Evolutionary conservation across 2,329 filamentous ascomycete genomes (phyloP), one percentile per base, ranked within the genome.

Genomic region (Stylonectria norvegica): DNA sequence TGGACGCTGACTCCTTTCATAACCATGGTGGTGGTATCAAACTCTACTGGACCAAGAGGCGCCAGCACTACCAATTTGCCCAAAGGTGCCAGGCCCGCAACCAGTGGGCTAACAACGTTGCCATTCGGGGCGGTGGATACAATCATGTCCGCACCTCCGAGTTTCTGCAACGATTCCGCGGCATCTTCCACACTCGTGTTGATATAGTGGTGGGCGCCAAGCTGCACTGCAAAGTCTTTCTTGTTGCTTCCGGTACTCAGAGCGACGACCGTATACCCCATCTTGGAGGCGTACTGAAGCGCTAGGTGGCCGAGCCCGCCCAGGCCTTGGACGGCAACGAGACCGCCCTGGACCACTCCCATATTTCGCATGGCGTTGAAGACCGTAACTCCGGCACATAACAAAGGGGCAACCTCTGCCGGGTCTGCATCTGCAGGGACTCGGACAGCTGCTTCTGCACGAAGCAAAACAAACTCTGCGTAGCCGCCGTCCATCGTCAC

Each of bases 291-390:
- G 59, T 83, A 90, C 59, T 89, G 85, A 19, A 90, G 80, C 0
- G 85, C 86, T 19, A 91, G 62, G 61, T 91, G 86, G 3, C 86
- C 86, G 0, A 90, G 72, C 2, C 86, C 86, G 36, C 89, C 81
- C 4, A 91, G 70, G 11, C 85, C 87, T 47, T 90, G 80, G 16
- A 81, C 57, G 16, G 76, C 78, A 1, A 81, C 72, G 1, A 73
- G 46, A n/a, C 63, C 68, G 9, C 77, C 77, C 41, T 73, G 70
- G 51, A 71, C 66, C 31, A 79, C 64, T 16, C 67, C 57, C 48
- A 75, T 67, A 60, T 77, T 76, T 46, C 77, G 72, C 36, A 81
- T 73, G 14, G 66, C 63, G 59, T 81, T 81, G 62, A 79, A 81
- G 8, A 79, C 76, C 9, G 78, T 83, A n/a, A 82, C 73, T 12